Conservation (phyloP, 2,329 filamentous ascomycete genomes). For the Macrophomina tecta region DNA sequence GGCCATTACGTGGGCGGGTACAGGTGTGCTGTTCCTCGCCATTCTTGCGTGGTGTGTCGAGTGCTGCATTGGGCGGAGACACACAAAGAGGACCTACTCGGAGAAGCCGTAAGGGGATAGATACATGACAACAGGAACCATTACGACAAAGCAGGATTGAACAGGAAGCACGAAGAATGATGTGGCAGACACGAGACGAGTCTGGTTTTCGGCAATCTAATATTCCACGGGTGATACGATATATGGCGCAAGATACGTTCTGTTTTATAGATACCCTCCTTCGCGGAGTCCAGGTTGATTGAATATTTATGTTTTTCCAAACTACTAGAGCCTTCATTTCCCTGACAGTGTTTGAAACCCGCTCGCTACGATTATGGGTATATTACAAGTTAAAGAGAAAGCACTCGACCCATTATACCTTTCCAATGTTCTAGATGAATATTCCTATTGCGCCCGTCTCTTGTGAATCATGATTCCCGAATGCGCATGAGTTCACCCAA, state of each 20-base stretch:
- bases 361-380: not conserved
- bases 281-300: slow-evolving; percentile 1
- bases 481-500: not conserved
- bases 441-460: not conserved
- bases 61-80: slow-evolving; percentile 37
- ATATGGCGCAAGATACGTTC: slow-evolving; percentile 2
- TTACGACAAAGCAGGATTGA: not conserved
- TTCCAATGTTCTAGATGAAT: not conserved
- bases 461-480: not conserved
- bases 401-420: not conserved
- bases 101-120: slow-evolving; percentile 14
- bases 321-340: not conserved
- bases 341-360: not conserved
- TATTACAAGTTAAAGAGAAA: not conserved
- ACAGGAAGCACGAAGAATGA: not conserved
- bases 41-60: slow-evolving; percentile 38
- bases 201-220: not conserved
- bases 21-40: slow-evolving; percentile 50
- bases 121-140: not conserved
- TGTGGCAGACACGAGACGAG: not conserved
- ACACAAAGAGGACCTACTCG: slow-evolving; percentile 5
- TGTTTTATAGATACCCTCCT: slow-evolving; percentile 21
- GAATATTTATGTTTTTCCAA: not conserved
- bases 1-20: slow-evolving; percentile 65
- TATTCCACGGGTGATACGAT: not conserved